Base-by-base conservation (phyloP, 2,329 filamentous ascomycete species). In the Claviceps sp. region DNA sequence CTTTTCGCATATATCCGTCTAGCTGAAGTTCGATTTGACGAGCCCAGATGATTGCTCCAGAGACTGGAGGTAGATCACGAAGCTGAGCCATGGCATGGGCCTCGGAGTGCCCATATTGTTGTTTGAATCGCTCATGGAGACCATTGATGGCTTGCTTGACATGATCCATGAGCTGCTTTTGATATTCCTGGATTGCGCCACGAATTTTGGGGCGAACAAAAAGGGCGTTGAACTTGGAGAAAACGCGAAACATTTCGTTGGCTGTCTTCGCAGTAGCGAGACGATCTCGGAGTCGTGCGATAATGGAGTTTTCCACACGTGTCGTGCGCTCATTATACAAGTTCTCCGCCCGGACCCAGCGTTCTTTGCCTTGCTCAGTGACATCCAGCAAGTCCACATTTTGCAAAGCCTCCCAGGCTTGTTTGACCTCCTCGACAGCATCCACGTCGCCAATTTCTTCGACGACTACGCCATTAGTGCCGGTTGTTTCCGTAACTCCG, bases 191-290 rank as follows among this genome's bases (percentile, higher is more conserved):
- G 62, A 98, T 98, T 52, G 93, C 94, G 59, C 94, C 90, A 58
- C 93, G 85, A 70, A 99, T 97, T 76, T 98, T 98, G n/a, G 93
- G 93, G 54, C 93, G 83, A 52, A 99, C 91, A 60, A 99, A 95
- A 34, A 99, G 82, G 2, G 93, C 93, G 65, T 99, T 99, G 78
- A 99, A 99, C 66, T 97, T 97, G 50, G 93, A 97, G 67, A 98
- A 98, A 55, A 99, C 93, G 51, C 94, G 87, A 68, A 99, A 99
- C 93, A 98, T 99, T 70, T 98, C 94, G 64, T 95, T 97, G 42
- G 93, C 93, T 56, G 89, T 95, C 75, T 95, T 96, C 13, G 93
- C 91, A 6, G 89, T 95, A 14, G 90, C 93, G 52, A 98, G 77
- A 54, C 93, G 86, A 68, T 98, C 93, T 62, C 93, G 81, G 36